Base-by-base conservation (phyloP, 345 rosid genomes). In the Hevea brasiliensis region DNA sequence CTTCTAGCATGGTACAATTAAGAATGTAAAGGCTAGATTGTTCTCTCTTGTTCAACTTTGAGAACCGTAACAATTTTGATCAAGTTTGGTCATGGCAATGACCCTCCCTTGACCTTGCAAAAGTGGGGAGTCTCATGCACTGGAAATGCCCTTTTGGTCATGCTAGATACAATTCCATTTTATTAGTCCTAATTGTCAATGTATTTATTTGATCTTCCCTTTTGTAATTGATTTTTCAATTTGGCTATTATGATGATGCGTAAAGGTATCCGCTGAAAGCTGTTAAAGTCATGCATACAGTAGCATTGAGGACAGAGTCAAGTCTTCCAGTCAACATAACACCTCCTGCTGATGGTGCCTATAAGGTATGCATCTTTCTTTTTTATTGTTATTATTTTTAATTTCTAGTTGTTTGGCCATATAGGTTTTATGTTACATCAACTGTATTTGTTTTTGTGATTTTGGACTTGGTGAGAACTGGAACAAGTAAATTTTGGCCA, bases 221-320 rank as follows among this genome's bases (percentile, higher is more conserved):
- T 11, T 27, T 32, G 61, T 59, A 15, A 2, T 60, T 47, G 27
- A 4, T 32, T 27, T 47, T 20, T 65, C n/a, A 9, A 72, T 50
- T 61, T 64, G 58, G 26, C 13, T 55, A 10, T 63, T 51, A 50
- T 51, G 26, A 66, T 51, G 65, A 55, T 57, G 48, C 73, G 26
- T 65, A 8, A 24, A 94, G 98, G 88, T 94, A 85, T 72, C 98
- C 98, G 0, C 72, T 94, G 72, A 94, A 94, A 80, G 97, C 97
- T 72, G 98, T 89, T 66, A 94, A 85, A 69, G 98, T 94, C 26
- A 94, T 94, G 98, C 98, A 94, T 74, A 81, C 92, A 3, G 97
- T 94, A 65, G 97, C 98, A 6, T 76, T 86, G 74, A 90, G 97
- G 80, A 94, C 97, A 12, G 98, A 94, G 74, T 87, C 88, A 69